Evolutionary conservation across 1,284 basidiomycete genomes (phyloP), one percentile per base, ranked within the genome.

Genomic region (Trichosporon inkin): DNA sequence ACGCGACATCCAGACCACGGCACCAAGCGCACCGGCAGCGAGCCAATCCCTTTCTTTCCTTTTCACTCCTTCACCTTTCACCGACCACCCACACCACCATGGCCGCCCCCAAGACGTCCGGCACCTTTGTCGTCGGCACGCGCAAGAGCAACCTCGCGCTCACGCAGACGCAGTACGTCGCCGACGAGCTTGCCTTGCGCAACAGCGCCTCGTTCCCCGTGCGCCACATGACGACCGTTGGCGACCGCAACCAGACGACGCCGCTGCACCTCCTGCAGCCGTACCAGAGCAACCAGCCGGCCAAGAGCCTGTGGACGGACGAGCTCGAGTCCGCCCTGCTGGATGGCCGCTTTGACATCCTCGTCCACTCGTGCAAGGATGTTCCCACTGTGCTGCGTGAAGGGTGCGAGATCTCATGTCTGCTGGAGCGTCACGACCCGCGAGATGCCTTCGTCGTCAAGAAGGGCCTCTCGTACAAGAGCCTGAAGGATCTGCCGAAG

Each of bases 351-450:
- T 89, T 96, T 56, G 96, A 99, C 75, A 87, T 97, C 81, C 86
- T 99, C 68, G 88, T 99, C 19, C 96, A 99, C 79, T 88, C 85
- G 58, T 82, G 92, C 69, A 99, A 99, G 78, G 96, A 99, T 76
- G 85, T 98, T 19, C 95, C 95, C 10, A 99, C 95, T 2, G 81
- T 81, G 3, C 79, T 98, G 28, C 92, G 92, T 0, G 84, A 85
- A 0, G 91, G 91, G 1, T 94, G 90, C 74, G 84, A 88, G 72
- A 84, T 99, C 53, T 92, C 86, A 8, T 92, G 89, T 6, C 87
- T 98, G 62, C 75, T 92, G 63, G 85, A 93, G 76, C 81, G 96
- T 56, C 95, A 94, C 75, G 88, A 96, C 75, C 91, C 91, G 0
- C 84, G 89, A 56, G 96, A 99, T 73, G 88, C 88, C 28, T 77